Evolutionary conservation across 768 basidiomycete genomes (phyloP).

Genomic region (Floccularia luteovirens): DNA sequence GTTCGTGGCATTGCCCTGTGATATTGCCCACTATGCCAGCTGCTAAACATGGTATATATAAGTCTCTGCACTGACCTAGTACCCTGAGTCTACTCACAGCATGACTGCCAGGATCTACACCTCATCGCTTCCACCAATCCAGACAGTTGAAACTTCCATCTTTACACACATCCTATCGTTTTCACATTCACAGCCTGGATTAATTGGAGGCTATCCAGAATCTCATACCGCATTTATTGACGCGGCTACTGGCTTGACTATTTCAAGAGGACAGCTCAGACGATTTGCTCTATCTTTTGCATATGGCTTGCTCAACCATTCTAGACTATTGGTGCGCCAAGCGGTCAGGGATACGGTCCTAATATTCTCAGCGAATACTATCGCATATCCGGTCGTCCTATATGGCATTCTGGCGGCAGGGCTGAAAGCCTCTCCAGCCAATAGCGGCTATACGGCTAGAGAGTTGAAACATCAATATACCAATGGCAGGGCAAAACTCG

Average conservation of each 20-base stretch:
- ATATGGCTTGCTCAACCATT: slow-evolving; percentile 13
- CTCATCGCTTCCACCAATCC: slow-evolving; percentile 11
- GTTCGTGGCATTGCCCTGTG: too few relatives aligned
- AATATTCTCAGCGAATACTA: slow-evolving; percentile 46
- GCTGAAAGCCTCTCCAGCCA: slow-evolving; percentile 42
- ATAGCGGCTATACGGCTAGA: slow-evolving; percentile 38
- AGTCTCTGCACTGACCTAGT: too few relatives aligned
- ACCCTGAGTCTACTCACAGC: too few relatives aligned
- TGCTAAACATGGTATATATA: too few relatives aligned
- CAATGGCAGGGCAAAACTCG: slow-evolving; percentile 26
- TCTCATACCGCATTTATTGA: slow-evolving; percentile 12
- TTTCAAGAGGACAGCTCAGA: slow-evolving; percentile 13
- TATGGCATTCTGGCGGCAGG: slow-evolving; percentile 40
- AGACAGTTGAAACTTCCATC: slow-evolving; percentile 11
- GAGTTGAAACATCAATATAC: slow-evolving; percentile 52
- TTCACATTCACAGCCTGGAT: slow-evolving; percentile 5
- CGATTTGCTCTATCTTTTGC: slow-evolving; percentile 11
- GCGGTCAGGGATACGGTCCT: slow-evolving; percentile 36
- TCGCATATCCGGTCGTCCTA: slow-evolving; percentile 44
- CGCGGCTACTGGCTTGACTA: slow-evolving; percentile 8
- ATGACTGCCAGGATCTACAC: slow-evolving; percentile 14
- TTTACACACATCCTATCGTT: slow-evolving; percentile 14
- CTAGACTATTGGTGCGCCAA: slow-evolving; percentile 18
- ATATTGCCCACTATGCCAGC: too few relatives aligned
- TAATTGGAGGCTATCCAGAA: slow-evolving; percentile 9